A percentile compares a stretch with the other conserved stretches of the same genome.
Conservation (phyloP, 768 basidiomycete genomes). For the Phlegmacium glaucopus region DNA sequence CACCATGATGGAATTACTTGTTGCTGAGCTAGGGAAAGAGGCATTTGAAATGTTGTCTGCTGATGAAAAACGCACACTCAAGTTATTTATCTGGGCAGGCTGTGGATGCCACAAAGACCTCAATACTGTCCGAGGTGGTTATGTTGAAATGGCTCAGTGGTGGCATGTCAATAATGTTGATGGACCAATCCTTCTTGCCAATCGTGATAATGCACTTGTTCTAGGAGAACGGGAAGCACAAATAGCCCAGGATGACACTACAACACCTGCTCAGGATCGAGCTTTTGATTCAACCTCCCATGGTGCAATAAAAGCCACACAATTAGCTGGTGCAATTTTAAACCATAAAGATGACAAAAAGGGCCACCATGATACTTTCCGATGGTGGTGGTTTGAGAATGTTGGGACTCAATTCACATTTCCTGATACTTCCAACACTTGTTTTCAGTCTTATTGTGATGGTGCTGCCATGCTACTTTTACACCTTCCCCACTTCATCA, state of each 20-base stretch:
- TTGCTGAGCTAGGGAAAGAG: too few relatives aligned
- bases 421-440: too few relatives aligned
- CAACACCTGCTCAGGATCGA: constrained; percentile 1
- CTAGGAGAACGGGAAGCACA: too few relatives aligned
- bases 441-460: too few relatives aligned
- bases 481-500: constrained; percentile 16
- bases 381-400: too few relatives aligned
- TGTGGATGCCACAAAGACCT: constrained; percentile 34
- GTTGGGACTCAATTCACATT: too few relatives aligned
- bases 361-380: constrained; percentile 9
- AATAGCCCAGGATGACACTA: too few relatives aligned
- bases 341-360: constrained; percentile 12
- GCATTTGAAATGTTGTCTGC: too few relatives aligned
- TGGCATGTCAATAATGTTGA: constrained; percentile 6
- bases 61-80: too few relatives aligned
- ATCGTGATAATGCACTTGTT: too few relatives aligned
- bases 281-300: constrained; percentile 1
- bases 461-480: constrained; percentile 19
- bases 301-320: constrained; percentile 6
- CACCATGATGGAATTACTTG: too few relatives aligned
- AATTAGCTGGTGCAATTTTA: constrained; percentile 11
- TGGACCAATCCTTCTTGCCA: too few relatives aligned
- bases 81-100: constrained; percentile 27
- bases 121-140: constrained; percentile 25
- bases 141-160: constrained; percentile 12